Conservation (phyloP, 2,329 filamentous ascomycete genomes). For the Claviceps sorghi region DNA sequence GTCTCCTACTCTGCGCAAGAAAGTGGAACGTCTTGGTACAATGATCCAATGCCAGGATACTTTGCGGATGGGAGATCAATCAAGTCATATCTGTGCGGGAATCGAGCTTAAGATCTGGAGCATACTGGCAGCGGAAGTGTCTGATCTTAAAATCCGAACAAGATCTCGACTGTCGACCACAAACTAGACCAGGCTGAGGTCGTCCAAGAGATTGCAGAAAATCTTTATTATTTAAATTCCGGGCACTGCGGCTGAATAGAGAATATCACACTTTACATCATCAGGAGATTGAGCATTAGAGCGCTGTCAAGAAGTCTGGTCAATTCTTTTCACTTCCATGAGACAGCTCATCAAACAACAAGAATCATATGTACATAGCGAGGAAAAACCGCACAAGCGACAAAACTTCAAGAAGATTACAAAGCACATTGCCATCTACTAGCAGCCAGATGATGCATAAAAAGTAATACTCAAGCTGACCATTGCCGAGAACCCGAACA, state of each 20-base stretch:
- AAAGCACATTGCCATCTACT: not conserved
- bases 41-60: not conserved
- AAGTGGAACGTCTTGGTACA: constrained; percentile 9
- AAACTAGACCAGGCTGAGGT: not conserved
- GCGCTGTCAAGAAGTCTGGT: not conserved
- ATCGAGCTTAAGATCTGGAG: constrained; percentile 13
- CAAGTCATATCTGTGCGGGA: not conserved
- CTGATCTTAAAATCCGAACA: not conserved
- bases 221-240: not conserved
- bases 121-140: constrained; percentile 10
- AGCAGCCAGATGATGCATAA: not conserved
- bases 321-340: not conserved
- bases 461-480: not conserved
- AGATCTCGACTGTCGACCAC: not conserved
- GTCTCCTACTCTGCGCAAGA: constrained; percentile 19
- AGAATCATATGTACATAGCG: not conserved
- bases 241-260: not conserved
- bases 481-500: not conserved
- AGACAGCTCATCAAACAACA: not conserved
- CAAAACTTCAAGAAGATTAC: not conserved
- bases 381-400: not conserved
- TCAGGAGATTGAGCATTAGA: not conserved
- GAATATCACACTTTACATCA: not conserved
- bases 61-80: not conserved
- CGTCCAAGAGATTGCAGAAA: not conserved